A percentile compares a stretch with the other conserved stretches of the same genome.
phyloP scores from a whole-genome alignment of 805 yeast genomes.

The Peterozyma xylosa region DNA sequence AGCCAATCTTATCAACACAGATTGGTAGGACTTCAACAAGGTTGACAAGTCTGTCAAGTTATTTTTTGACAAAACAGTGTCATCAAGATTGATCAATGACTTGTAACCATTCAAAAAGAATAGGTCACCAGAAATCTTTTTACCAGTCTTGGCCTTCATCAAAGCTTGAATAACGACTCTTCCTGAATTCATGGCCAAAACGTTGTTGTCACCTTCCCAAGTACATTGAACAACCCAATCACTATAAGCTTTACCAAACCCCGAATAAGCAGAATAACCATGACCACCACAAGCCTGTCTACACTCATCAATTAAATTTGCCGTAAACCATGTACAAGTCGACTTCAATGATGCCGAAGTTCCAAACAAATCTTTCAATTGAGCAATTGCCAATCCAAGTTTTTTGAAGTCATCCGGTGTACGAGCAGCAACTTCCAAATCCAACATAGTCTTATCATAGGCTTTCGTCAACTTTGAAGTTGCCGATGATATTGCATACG shows the following conservation, averaged over 20 bases:
- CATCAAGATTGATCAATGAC: constrained; percentile 11
- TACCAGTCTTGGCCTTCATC: constrained; percentile 30
- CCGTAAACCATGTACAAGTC: constrained; percentile 80
- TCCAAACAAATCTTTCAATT: constrained; percentile 71
- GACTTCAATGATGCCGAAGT: constrained; percentile 86
- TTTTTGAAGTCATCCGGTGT: constrained; percentile 38
- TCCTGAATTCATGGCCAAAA: constrained; percentile 78
- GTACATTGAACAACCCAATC: constrained; percentile 99
- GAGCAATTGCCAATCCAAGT: constrained; percentile 41
- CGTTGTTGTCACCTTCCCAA: constrained; percentile 96
- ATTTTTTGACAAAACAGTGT: constrained; percentile 23
- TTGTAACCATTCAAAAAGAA: constrained; percentile 27
- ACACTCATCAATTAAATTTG: constrained; percentile 76
- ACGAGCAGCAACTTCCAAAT: constrained; percentile 46
- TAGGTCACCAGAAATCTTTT: constrained; percentile 38
- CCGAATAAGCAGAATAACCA: constrained; percentile 90
- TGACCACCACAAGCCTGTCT: constrained; percentile 96
- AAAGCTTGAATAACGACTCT: constrained; percentile 59
- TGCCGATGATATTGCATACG: constrained; percentile 70
- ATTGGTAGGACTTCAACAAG: constrained; percentile 30
- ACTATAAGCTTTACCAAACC: constrained; percentile 78
- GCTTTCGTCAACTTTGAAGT: constrained; percentile 52
- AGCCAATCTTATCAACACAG: constrained; percentile 31
- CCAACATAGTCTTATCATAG: constrained; percentile 40
- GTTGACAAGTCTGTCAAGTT: constrained; percentile 21